These are phyloP conservation scores for Mortierella antarctica DNA, from an alignment of 192 early-diverging fungal genomes.

Conservation along the genomic window DNA sequence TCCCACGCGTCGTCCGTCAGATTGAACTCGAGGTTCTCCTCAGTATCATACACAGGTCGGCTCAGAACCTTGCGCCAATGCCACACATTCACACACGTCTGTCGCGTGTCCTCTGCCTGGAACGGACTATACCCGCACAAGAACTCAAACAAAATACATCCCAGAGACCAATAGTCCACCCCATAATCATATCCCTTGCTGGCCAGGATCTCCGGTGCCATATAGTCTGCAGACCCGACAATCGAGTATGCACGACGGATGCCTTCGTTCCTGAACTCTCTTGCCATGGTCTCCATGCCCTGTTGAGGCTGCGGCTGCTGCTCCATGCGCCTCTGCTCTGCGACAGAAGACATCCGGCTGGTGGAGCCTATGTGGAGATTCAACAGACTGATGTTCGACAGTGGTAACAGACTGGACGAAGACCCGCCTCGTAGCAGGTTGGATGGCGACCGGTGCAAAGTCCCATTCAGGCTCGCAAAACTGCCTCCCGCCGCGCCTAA, in stretches of 20 bases:
- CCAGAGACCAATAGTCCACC: conserved; percentile 86
- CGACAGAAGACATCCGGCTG: no score
- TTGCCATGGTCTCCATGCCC: background rate
- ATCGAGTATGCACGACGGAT: conserved; percentile 76
- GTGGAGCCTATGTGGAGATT: conserved; percentile 2
- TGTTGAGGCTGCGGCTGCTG: background rate
- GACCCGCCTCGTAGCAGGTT: conserved; percentile 32
- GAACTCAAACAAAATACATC: conserved; percentile 81
- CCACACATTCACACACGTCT: conserved; percentile 89
- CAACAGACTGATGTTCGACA: conserved; percentile 32
- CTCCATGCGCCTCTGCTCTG: background rate
- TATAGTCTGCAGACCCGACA: conserved; percentile 89
- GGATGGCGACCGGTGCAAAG: conserved; percentile 37
- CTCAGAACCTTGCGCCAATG: conserved; percentile 82
- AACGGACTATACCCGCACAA: conserved; percentile 80
- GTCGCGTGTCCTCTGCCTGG: conserved; percentile 71
- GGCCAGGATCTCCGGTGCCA: conserved; percentile 87
- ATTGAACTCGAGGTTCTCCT: conserved; percentile 79
- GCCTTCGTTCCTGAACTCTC: conserved; percentile 57
- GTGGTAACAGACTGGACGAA: conserved; percentile 6
- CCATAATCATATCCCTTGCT: conserved; percentile 73
- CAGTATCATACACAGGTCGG: conserved; percentile 80
- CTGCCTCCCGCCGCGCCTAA: conserved; percentile 34
- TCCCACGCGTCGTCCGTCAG: conserved; percentile 82
- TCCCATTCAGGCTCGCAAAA: conserved; percentile 43